Base-by-base conservation (phyloP, 768 basidiomycete genomes). In the Rhizopogon roseolus region DNA sequence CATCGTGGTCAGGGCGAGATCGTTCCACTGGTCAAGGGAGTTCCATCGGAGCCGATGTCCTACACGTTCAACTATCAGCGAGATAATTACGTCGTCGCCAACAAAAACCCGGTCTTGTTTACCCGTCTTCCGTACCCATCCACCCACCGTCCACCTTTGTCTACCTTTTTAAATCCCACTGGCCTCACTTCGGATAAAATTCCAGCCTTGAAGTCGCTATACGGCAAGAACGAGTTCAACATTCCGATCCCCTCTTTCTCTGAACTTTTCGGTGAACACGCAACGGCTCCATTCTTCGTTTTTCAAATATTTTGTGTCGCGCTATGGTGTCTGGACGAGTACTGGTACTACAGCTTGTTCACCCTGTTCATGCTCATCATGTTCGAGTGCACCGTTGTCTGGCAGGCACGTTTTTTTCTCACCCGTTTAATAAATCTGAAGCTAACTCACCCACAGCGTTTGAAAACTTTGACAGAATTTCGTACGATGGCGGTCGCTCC, bases 221-320 rank as follows among this genome's bases (percentile, higher is more conserved):
- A 92, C 64, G 97, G 96, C 53, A 82, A 84, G 61, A 99, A 99
- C 72, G 90, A 92, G 64, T 98, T 98, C 72, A 84, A 97, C 66
- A 98, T 99, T 58, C 97, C 97, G 2, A 90, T 99, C 40, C 97
- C 97, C 6, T 89, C 90, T 1, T 99, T 99, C 66, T 78, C 80
- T 9, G 90, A 93, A 59, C 81, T 99, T 36, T 98, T 99, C 60
- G 79, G 75, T 22, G 97, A 99, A 74, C 97, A 99, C 65, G 94
- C 96, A 1, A 95, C 94, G 5, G 97, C 97, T 0, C 97, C 97
- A 0, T 99, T 99, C 81, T 99, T 99, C 70, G 97, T 99, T 27
- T 99, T 99, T 72, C 97, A 99, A 72, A 73, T 98, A 16, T 98
- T 99, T 72, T 98, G 97, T 58, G 97, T 98, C 1, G 93, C 91